phyloP scores from a whole-genome alignment of 2,329 filamentous ascomycete species.

The Stagonosporopsis vannaccii region DNA sequence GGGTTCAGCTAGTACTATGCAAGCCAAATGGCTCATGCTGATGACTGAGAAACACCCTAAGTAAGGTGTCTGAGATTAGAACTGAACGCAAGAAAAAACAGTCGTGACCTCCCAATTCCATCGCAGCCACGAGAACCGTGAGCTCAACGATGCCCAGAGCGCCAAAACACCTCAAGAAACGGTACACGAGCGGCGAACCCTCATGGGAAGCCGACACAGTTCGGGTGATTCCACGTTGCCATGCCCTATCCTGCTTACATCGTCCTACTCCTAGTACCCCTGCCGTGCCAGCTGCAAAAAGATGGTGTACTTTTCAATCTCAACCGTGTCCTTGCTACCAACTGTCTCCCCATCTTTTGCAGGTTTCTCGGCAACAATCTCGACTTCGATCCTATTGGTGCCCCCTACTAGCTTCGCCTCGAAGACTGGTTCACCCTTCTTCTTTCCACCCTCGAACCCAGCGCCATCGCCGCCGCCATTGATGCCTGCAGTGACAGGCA shows the following conservation, averaged over 20 bases:
- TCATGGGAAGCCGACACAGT: neutral
- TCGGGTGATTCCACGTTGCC: neutral
- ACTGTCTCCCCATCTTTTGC: constrained; percentile 31
- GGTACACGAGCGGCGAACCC: neutral
- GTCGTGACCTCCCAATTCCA: neutral
- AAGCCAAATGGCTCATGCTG: neutral
- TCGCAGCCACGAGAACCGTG: neutral
- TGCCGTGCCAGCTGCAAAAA: constrained; percentile 71
- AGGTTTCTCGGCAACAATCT: constrained; percentile 73
- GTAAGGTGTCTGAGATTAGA: neutral
- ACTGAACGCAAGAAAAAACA: neutral
- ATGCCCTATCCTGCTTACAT: neutral
- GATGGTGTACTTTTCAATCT: constrained; percentile 80
- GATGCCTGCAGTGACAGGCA: constrained; percentile 52
- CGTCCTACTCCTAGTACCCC: constrained; percentile 25
- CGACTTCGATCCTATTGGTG: constrained; percentile 79
- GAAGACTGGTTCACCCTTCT: constrained; percentile 70
- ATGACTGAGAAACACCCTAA: neutral
- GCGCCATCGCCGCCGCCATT: constrained; percentile 35
- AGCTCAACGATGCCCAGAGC: neutral
- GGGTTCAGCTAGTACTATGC: constrained; percentile 1
- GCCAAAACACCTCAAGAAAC: constrained; percentile 10
- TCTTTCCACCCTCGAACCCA: constrained; percentile 47
- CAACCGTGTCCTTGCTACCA: constrained; percentile 61
- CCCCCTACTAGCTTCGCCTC: constrained; percentile 75